These are phyloP conservation scores for Penicillium sp. DNA, from an alignment of 2,329 filamentous ascomycete genomes.

Conservation along the genomic window DNA sequence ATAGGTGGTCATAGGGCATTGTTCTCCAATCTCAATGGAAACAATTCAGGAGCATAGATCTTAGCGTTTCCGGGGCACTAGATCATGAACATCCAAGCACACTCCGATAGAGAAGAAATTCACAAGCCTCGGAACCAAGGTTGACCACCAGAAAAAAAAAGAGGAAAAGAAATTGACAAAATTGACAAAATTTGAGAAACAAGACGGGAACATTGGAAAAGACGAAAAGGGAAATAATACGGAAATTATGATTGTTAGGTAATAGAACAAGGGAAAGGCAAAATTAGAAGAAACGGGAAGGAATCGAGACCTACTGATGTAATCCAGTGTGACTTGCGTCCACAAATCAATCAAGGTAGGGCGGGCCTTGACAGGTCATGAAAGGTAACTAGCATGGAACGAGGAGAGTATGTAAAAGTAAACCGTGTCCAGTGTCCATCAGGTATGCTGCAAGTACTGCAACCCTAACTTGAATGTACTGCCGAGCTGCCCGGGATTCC, in stretches of 20 bases:
- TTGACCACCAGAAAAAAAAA: background rate
- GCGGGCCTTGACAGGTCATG: conserved; percentile 11
- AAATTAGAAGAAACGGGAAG: conserved; percentile 18
- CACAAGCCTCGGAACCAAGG: conserved; percentile 16
- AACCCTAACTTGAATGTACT: conserved; percentile 18
- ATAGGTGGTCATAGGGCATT: conserved; percentile 11
- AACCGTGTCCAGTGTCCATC: background rate
- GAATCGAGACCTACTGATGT: conserved; percentile 27
- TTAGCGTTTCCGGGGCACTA: conserved; percentile 9
- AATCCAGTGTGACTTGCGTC: conserved; percentile 27
- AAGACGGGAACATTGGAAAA: background rate
- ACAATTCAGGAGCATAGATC: conserved; percentile 12
- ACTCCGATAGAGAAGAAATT: conserved; percentile 4
- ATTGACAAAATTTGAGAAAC: background rate
- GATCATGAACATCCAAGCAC: conserved; percentile 19
- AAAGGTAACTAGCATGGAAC: conserved; percentile 27
- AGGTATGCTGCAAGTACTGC: conserved; percentile 16
- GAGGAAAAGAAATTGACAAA: conserved; percentile 6
- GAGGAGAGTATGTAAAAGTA: background rate
- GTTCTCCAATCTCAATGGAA: conserved; percentile 9
- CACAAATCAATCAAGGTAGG: conserved; percentile 13
- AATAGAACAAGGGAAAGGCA: conserved; percentile 10
- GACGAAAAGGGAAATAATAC: conserved; percentile 13
- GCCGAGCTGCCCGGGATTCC: background rate
- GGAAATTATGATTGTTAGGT: background rate